Evolutionary conservation across 1,139 yeast species (phyloP).

Genomic region (Yamadazyma triangularis): DNA sequence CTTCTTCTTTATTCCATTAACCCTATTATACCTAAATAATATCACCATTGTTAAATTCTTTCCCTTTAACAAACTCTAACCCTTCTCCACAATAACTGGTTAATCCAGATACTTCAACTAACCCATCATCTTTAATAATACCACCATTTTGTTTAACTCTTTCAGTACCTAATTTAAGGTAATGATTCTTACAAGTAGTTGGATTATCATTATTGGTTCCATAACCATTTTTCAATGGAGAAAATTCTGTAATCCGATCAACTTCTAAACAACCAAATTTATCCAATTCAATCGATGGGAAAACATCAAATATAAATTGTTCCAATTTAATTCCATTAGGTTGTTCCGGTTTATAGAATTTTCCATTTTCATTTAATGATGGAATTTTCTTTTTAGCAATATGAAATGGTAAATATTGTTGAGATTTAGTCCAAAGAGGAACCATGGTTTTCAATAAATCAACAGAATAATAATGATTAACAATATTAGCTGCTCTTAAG

Average conservation of each 20-base stretch:
- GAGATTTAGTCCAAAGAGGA: slow-evolving; percentile 67
- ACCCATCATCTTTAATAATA: slow-evolving; percentile 34
- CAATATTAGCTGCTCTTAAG: slow-evolving; percentile 94
- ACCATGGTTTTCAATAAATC: slow-evolving; percentile 56
- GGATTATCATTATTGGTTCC: slow-evolving; percentile 84
- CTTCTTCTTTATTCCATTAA: not conserved
- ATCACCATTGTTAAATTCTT: slow-evolving; percentile 41
- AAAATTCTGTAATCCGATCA: slow-evolving; percentile 76
- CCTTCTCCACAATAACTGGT: slow-evolving; percentile 88
- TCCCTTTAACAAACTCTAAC: slow-evolving; percentile 55
- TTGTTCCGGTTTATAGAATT: slow-evolving; percentile 53
- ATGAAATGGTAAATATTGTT: slow-evolving; percentile 78
- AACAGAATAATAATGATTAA: slow-evolving; percentile 90
- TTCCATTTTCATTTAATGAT: slow-evolving; percentile 47
- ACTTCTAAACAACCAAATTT: slow-evolving; percentile 93
- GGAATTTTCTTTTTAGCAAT: slow-evolving; percentile 90
- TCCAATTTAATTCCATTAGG: slow-evolving; percentile 94
- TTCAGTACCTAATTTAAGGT: slow-evolving; percentile 63
- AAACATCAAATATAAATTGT: slow-evolving; percentile 96
- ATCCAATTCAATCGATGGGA: slow-evolving; percentile 68
- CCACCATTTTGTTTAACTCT: slow-evolving; percentile 80
- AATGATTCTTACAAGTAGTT: slow-evolving; percentile 67
- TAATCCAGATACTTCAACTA: slow-evolving; percentile 75
- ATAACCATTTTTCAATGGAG: slow-evolving; percentile 90
- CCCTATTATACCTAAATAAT: slow-evolving; percentile 16